Evolutionary conservation across 306 rosid species (phyloP).

Genomic region (Lathyrus tuberosus): DNA sequence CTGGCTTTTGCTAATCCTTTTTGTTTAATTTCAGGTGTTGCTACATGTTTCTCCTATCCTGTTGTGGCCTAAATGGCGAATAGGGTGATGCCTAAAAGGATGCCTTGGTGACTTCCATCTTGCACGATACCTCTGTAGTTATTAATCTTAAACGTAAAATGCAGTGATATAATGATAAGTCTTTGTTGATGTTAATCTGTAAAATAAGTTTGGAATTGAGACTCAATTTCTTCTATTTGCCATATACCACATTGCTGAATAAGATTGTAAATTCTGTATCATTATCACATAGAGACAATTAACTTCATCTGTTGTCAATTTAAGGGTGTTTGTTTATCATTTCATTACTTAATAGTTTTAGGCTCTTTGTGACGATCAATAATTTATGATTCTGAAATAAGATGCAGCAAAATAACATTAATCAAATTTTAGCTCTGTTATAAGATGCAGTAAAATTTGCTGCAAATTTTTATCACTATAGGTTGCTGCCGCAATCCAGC

Average conservation of each 20-base stretch:
- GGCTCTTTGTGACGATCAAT: too few species aligned
- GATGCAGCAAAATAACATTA: too few species aligned
- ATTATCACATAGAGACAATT: slow-evolving; percentile 13
- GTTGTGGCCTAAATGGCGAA: slow-evolving; percentile 52
- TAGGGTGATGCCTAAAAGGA: slow-evolving; percentile 22
- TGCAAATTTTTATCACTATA: too few species aligned
- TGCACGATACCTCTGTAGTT: slow-evolving; percentile 23
- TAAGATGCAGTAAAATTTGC: too few species aligned
- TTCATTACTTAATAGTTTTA: neutral
- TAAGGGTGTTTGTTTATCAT: neutral
- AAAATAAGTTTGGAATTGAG: slow-evolving; percentile 35
- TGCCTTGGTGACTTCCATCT: slow-evolving; percentile 29
- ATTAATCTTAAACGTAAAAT: slow-evolving; percentile 30
- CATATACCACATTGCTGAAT: slow-evolving; percentile 10
- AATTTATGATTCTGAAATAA: too few species aligned
- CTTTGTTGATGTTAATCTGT: slow-evolving; percentile 33
- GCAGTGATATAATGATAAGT: slow-evolving; percentile 28
- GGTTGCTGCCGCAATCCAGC: too few species aligned
- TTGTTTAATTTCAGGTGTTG: too few species aligned
- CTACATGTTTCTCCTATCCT: too few species aligned
- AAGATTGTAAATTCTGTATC: slow-evolving; percentile 35
- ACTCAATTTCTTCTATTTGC: slow-evolving; percentile 2
- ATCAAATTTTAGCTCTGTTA: too few species aligned
- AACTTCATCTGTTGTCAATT: slow-evolving; percentile 22
- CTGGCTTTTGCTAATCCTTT: too few species aligned